Evolutionary conservation across 1,284 basidiomycete species (phyloP), one percentile per base, ranked within the genome.

Genomic region (Trichosporon coremiiforme): DNA sequence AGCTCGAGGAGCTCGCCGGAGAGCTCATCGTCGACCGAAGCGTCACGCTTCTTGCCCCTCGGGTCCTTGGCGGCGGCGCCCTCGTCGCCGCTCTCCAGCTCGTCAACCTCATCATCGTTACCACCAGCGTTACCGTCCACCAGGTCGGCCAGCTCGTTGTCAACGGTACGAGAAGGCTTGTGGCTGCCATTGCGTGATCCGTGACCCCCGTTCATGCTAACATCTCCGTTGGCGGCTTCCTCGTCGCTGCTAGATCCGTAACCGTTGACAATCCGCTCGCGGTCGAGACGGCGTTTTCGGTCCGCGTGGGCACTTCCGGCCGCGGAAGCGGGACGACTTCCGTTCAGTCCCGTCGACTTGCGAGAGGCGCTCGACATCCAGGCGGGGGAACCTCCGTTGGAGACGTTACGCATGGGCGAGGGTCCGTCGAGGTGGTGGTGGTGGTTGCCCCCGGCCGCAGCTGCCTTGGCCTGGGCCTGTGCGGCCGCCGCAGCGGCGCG

Each of bases 191-290:
- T 29, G 60, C 68, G 55, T 35, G 57, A 62, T 17, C 57, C 63
- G 57, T 63, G 64, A 35, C 67, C 55, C n/a, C 64, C 66, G n/a
- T 22, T 71, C 25, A 65, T 50, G 50, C 50, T 31, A 5, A 45
- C 55, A 8, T 57, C 53, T 36, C 65, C 74, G 12, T 74, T 47
- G 9, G 60, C 25, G 25, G 25, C 67, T 20, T 68, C 71, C 65
- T 74, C 75, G 35, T 76, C 77, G 35, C 73, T 75, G 70, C 77
- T 77, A 20, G 73, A 74, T 25, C 77, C 77, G 62, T 77, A 79
- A 35, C 78, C 78, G 63, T 76, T 76, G 17, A 79, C 70, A 17
- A 80, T 78, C 55, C 76, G 73, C 45, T 78, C 76, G 25, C 76
- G 70, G 69, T 75, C 73, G 12, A 75, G 68, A 10, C 72, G 70